Evolutionary conservation across 768 basidiomycete genomes (phyloP).

Genomic region (Amanita molliuscula): DNA sequence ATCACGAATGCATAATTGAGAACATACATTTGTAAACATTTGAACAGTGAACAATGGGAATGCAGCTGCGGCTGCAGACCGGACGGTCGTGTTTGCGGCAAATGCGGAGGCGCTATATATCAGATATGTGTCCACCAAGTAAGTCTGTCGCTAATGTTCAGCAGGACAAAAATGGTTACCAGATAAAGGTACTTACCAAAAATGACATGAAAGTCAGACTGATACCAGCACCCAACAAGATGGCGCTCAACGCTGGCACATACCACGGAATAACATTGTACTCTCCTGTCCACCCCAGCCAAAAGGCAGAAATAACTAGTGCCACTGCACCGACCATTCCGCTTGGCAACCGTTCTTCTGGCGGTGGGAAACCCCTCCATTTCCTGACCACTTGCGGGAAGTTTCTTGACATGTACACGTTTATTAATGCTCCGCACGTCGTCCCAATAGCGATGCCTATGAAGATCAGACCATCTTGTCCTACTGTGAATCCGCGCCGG

Average conservation of each 20-base stretch:
- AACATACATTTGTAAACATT: conserved; percentile 48
- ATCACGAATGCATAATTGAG: conserved; percentile 11
- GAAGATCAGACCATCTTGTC: conserved; percentile 38
- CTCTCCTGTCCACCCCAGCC: conserved; percentile 55
- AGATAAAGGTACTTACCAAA: conserved; percentile 28
- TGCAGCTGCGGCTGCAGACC: conserved; percentile 44
- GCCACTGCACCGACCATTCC: conserved; percentile 47
- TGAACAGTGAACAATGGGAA: conserved; percentile 62
- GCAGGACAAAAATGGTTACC: conserved; percentile 46
- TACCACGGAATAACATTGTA: conserved; percentile 47
- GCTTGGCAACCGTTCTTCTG: conserved; percentile 46
- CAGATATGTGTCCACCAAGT: conserved; percentile 50
- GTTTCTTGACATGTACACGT: conserved; percentile 21
- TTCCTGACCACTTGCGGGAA: conserved; percentile 33
- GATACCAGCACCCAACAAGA: conserved; percentile 37
- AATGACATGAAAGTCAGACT: conserved; percentile 53
- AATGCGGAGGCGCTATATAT: conserved; percentile 54
- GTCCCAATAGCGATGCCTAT: conserved; percentile 46
- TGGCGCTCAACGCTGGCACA: conserved; percentile 43
- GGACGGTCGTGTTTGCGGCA: conserved; percentile 49
- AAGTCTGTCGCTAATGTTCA: conserved; percentile 40
- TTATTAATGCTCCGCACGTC: conserved; percentile 31
- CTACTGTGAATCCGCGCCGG: conserved; percentile 27
- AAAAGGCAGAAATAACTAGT: conserved; percentile 50
- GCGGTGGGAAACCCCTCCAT: conserved; percentile 45